Evolutionary conservation across 148 eudicot genomes (phyloP), one percentile per base, ranked within the genome.

Genomic region (Hydrangea macrophylla): DNA sequence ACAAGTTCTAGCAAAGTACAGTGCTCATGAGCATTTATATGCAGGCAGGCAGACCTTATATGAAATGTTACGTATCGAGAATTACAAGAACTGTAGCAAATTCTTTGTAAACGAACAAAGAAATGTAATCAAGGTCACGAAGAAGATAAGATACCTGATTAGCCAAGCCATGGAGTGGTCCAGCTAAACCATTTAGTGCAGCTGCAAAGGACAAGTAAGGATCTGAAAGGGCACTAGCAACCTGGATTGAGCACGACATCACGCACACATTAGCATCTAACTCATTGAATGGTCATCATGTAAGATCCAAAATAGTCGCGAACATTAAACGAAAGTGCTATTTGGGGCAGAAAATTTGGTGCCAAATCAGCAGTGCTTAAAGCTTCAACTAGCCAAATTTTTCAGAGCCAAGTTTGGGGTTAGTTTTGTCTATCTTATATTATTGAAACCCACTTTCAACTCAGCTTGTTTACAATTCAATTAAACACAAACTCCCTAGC

Each of bases 161-260:
- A 59, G 99, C 99, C 81, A 94, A 85, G 74, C 99, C 97, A 66
- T 94, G 99, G 60, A 94, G 97, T 55, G 99, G 99, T 70, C 99
- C 99, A 60, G 99, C 97, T 75, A 94, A 84, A 70, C 99, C 99
- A 85, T 94, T 94, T 62, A 94, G 74, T 71, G 99, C 97, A 75
- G 99, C 99, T 61, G 99, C 96, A 81, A 90, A 94, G 55, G 97
- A 94, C 75, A 94, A 96, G 71, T 90, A 94, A 60, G 99, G 99
- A 75, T 94, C 99, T 64, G 99, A 88, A 71, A 94, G 93, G 42
- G 99, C 97, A 74, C 99, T 94, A 25, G 82, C 99, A 78, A 94
- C 99, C 99, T 94, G 80, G 69, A 64, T 55, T 55, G 60, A 59
- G 65, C 69, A 75, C 51, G 64, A 37, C 54, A 57, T 18, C 24